A percentile compares a stretch with the other conserved stretches of the same genome.
These are phyloP conservation scores for Neocallimastix lanati DNA, from an alignment of 192 early-diverging fungal species.

Conservation along the genomic window DNA sequence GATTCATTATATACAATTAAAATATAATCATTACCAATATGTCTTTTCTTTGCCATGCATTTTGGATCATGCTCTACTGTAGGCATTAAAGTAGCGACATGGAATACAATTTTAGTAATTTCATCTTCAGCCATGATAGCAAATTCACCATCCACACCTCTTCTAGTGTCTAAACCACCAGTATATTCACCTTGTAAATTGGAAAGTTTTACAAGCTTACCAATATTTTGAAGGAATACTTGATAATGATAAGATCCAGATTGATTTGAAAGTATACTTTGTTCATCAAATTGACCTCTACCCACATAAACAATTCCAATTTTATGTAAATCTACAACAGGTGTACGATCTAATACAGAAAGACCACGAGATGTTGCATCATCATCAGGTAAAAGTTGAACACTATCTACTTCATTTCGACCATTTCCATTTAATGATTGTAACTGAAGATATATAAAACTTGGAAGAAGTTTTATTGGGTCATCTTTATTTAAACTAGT, in stretches of 20 bases:
- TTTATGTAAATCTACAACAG: conserved; percentile 83
- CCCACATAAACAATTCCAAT: conserved; percentile 87
- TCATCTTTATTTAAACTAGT: not conserved
- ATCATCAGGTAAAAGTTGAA: conserved; percentile 43
- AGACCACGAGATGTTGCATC: conserved; percentile 58
- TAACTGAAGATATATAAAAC: not conserved
- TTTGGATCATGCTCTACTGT: conserved; percentile 53
- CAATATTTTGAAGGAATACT: conserved; percentile 64
- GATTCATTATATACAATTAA: conserved; percentile 87
- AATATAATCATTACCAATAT: conserved; percentile 96
- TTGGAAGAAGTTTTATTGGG: not conserved
- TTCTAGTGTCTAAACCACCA: conserved; percentile 70
- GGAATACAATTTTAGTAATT: conserved; percentile 77
- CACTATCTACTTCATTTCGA: not conserved
- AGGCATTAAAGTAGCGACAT: conserved; percentile 89
- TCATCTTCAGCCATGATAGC: conserved; percentile 68
- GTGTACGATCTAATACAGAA: conserved; percentile 65
- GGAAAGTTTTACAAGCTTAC: conserved; percentile 48
- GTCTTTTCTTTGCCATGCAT: conserved; percentile 73
- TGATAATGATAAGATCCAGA: conserved; percentile 76
- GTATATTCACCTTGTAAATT: conserved; percentile 53
- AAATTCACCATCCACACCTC: conserved; percentile 68
- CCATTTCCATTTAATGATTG: not conserved
- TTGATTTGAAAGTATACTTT: conserved; percentile 66
- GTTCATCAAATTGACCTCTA: conserved; percentile 63